Evolutionary conservation across 441 rosid genomes (phyloP).

Genomic region (Aquilaria agallochum): DNA sequence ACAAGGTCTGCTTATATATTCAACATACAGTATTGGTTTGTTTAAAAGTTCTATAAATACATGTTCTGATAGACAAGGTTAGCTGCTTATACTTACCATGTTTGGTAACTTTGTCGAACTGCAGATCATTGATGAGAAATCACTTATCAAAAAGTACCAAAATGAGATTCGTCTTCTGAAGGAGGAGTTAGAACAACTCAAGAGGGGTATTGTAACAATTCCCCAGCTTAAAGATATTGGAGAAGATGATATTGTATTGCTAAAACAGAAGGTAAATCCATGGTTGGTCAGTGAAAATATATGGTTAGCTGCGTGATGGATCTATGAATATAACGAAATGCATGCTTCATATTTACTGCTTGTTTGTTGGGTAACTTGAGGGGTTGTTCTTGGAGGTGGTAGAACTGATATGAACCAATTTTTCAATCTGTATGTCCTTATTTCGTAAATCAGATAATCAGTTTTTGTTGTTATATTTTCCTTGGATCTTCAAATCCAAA

Average conservation of each 20-base stretch:
- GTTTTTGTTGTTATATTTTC: too few species aligned
- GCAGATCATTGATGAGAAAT: constrained; percentile 80
- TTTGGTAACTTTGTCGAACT: constrained; percentile 22
- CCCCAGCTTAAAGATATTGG: constrained; percentile 59
- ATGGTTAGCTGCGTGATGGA: too few species aligned
- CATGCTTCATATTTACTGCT: too few species aligned
- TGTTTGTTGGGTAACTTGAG: too few species aligned
- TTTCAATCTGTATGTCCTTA: too few species aligned
- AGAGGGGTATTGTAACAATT: constrained; percentile 64
- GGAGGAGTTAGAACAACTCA: constrained; percentile 67
- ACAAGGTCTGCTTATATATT: constrained; percentile 39
- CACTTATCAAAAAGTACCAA: constrained; percentile 75
- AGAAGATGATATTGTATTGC: constrained; percentile 73
- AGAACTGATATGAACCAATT: too few species aligned
- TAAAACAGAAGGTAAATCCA: constrained; percentile 79
- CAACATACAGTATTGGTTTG: too few species aligned
- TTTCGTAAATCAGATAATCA: too few species aligned
- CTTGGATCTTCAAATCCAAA: too few species aligned
- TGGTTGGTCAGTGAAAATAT: not conserved
- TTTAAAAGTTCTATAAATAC: too few species aligned
- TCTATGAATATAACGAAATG: too few species aligned
- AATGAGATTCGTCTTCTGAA: constrained; percentile 63
- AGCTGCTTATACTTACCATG: not conserved
- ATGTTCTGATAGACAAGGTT: not conserved
- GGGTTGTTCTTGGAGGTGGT: too few species aligned